These are phyloP conservation scores for Caloboletus firmus DNA, from an alignment of 1,284 basidiomycete species.

Conservation along the genomic window DNA sequence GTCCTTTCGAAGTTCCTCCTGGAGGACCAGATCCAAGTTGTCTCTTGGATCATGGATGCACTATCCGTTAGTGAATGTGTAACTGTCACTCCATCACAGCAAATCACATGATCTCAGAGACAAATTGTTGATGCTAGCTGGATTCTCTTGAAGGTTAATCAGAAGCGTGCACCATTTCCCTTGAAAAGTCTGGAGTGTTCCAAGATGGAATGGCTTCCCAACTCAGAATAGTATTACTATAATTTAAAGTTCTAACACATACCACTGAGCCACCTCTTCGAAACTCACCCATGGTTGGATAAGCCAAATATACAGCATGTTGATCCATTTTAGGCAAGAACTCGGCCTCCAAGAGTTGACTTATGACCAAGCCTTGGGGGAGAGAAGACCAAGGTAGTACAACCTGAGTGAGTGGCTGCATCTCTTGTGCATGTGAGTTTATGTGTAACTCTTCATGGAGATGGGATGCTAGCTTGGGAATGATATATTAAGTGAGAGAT, in stretches of 20 bases:
- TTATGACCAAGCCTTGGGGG: slow-evolving; percentile 74
- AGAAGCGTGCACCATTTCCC: background rate
- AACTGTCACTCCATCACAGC: slow-evolving; percentile 18
- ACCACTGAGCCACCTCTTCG: slow-evolving; percentile 93
- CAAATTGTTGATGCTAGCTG: slow-evolving; percentile 49
- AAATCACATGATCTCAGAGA: slow-evolving; percentile 37
- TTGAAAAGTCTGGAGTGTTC: too few relatives aligned
- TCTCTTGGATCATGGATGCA: slow-evolving; percentile 43
- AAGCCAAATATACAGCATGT: slow-evolving; percentile 90
- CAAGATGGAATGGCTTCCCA: too few relatives aligned
- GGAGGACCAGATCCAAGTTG: slow-evolving; percentile 45
- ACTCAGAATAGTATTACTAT: too few relatives aligned
- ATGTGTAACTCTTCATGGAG: slow-evolving; percentile 83
- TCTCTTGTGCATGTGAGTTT: slow-evolving; percentile 87
- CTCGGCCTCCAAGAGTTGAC: slow-evolving; percentile 81
- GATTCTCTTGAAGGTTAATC: slow-evolving; percentile 50
- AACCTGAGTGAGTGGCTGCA: slow-evolving; percentile 70
- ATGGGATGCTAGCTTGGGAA: slow-evolving; percentile 82
- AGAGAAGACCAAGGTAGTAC: slow-evolving; percentile 78
- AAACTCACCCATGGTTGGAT: slow-evolving; percentile 79
- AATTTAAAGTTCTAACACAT: too few relatives aligned
- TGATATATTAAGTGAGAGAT: slow-evolving; percentile 83
- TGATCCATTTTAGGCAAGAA: slow-evolving; percentile 98
- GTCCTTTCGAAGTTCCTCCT: slow-evolving; percentile 46
- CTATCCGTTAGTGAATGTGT: slow-evolving; percentile 36